Percentiles rank a stretch among this genome's conserved stretches.
Conservation (phyloP, 208 protist genomes). For the Crithidia mellificae region DNA sequence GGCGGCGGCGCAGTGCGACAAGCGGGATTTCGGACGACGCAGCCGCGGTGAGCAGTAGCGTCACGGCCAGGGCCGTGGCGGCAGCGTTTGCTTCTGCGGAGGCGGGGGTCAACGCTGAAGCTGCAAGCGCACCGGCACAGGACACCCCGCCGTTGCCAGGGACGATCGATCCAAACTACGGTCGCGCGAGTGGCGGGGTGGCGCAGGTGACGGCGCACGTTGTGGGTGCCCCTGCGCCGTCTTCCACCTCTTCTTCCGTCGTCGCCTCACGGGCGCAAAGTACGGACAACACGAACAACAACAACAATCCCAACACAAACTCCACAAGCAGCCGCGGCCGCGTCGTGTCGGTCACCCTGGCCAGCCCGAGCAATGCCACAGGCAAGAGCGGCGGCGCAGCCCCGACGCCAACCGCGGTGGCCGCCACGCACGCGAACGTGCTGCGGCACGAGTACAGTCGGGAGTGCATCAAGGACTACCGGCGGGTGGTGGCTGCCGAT, state of each 20-base stretch:
- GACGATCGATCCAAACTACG: background rate
- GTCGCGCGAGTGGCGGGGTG: background rate
- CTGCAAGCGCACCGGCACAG: too few relatives aligned
- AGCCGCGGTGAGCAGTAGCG: too few relatives aligned
- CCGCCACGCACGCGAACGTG: constrained; percentile 14
- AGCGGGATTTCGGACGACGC: background rate
- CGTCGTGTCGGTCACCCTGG: background rate
- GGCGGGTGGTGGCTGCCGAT: constrained; percentile 51
- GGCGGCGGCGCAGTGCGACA: constrained; percentile 14
- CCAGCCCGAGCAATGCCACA: background rate
- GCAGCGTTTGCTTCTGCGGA: too few relatives aligned
- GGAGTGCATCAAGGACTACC: constrained; percentile 71
- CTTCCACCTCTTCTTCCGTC: background rate
- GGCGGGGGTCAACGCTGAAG: background rate
- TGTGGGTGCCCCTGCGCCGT: background rate
- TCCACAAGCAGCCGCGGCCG: constrained; percentile 8
- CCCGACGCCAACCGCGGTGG: background rate
- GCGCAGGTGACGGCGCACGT: background rate
- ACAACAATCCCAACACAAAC: too few relatives aligned
- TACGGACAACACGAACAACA: background rate
- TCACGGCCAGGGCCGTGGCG: too few relatives aligned
- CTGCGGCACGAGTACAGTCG: constrained; percentile 55
- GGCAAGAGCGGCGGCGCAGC: background rate
- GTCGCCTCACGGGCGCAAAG: background rate
- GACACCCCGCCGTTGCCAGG: background rate